Percentiles rank a stretch among this genome's conserved stretches.
Conservation (phyloP, 2,329 filamentous ascomycete species). For the Xylaria sp. region DNA sequence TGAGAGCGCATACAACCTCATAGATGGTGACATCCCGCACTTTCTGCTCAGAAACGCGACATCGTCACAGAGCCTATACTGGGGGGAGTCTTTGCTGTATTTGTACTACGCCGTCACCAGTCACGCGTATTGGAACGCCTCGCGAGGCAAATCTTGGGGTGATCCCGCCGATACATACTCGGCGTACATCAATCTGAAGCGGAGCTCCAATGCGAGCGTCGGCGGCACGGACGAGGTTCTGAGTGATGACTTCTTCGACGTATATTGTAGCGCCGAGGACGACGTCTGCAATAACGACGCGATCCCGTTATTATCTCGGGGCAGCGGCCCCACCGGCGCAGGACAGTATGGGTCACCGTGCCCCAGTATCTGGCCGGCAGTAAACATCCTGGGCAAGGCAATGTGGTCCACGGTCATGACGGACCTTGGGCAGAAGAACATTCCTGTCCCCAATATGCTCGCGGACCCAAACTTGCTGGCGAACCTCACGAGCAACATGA, state of each 20-base stretch:
- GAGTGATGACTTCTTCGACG: constrained; percentile 33
- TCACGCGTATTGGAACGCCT: constrained; percentile 22
- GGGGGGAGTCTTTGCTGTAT: constrained; percentile 32
- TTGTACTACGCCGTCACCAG: constrained; percentile 28
- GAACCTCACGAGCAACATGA: constrained; percentile 37
- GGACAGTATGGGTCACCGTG: constrained; percentile 7
- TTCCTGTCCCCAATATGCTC: constrained; percentile 35
- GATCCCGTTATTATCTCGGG: constrained; percentile 18
- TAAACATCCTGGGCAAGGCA: constrained; percentile 32
- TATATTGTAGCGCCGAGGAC: constrained; percentile 27
- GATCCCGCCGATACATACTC: constrained; percentile 1
- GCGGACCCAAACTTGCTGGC: constrained; percentile 34
- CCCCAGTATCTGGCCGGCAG: constrained; percentile 30
- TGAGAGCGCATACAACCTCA: constrained; percentile 26
- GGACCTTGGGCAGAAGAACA: constrained; percentile 34
- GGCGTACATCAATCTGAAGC: constrained; percentile 15
- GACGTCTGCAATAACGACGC: constrained; percentile 20
- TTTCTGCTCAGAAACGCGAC: constrained; percentile 32
- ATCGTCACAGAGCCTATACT: constrained; percentile 29
- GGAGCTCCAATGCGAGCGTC: constrained; percentile 22
- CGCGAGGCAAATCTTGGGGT: constrained; percentile 6
- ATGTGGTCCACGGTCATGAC: constrained; percentile 38
- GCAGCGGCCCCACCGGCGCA: background rate
- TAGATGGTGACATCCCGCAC: constrained; percentile 22
- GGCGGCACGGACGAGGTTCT: constrained; percentile 24